Base-by-base conservation (phyloP, 306 rosid species). In the Astragalus membranaceus region DNA sequence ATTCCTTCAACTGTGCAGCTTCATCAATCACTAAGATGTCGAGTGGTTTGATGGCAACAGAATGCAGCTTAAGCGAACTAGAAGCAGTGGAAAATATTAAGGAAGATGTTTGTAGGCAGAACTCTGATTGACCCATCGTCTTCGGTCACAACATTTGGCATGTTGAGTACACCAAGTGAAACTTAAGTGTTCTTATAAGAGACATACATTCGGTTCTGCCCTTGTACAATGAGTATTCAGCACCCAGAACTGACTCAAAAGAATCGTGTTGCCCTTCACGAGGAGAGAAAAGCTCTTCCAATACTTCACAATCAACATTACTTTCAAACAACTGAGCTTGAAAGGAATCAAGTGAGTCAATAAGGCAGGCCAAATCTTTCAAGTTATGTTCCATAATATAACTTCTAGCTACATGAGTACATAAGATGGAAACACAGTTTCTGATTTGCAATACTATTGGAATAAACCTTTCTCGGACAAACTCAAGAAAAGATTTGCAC, bases 1-100 rank as follows among this genome's bases (percentile, higher is more conserved):
- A 88, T 79, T 88, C 97, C 64, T 75, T 88, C 51, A 91, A 30
- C 16, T 88, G 96, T 17, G 96, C 92, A 41, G 96, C 97, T 85
- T 91, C 97, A 52, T 91, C 97, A 69, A 91, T 83, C 23, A 88
- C 87, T 57, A 91, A 75, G 72, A 86, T 11, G 4, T 67, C 41
- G 8, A 85, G 70, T 5, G 95, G 89, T 13, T 68, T 7, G 71
- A 85, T 86, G 32, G 0, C 11, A 67, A 81, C 75, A 7, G 75
- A 70, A 55, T 83, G 86, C 15, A 91, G 73, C 79, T 75, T 76
- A 75, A 23, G 83, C 8, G 97, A 88, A 62, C 85, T 88, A 17
- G 95, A 91, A 4, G 88, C 85, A 9, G 97, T 88, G 83, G 69
- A 86, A 64, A 91, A 88, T 51, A 88, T 75, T 70, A 91, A 66